Percentiles rank a stretch among this genome's conserved stretches.
phyloP scores from a whole-genome alignment of 805 yeast species.

The Wickerhamomyces tratensis region DNA sequence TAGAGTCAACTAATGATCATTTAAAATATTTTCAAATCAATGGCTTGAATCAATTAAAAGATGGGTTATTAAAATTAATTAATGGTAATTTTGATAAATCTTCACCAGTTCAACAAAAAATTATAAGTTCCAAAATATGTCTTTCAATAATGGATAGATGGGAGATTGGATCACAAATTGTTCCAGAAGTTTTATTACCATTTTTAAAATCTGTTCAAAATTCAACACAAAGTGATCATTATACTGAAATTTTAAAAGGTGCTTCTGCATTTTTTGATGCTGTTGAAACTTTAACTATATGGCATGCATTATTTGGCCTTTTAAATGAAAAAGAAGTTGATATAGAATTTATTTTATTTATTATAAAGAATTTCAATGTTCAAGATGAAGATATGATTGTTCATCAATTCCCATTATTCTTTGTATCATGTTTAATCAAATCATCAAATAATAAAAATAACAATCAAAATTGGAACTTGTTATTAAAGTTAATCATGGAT shows the following conservation, averaged over 20 bases:
- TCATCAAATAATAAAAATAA: slow-evolving; percentile 1
- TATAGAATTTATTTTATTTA: slow-evolving; percentile 44
- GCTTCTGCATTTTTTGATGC: slow-evolving; percentile 75
- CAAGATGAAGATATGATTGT: slow-evolving; percentile 81
- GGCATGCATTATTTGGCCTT: slow-evolving; percentile 50
- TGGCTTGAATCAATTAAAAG: slow-evolving; percentile 40
- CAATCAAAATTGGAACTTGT: slow-evolving; percentile 23
- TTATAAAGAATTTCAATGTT: slow-evolving; percentile 57
- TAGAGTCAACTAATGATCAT: slow-evolving; percentile 4
- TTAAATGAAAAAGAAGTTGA: slow-evolving; percentile 26
- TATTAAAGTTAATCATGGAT: slow-evolving; percentile 35
- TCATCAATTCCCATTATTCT: slow-evolving; percentile 64
- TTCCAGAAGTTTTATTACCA: slow-evolving; percentile 64
- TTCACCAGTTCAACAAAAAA: slow-evolving; percentile 21
- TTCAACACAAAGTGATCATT: slow-evolving; percentile 15
- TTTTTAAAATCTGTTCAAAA: slow-evolving; percentile 40
- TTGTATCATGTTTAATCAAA: slow-evolving; percentile 35
- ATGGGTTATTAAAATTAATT: slow-evolving; percentile 45
- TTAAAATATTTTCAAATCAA: slow-evolving; percentile 43
- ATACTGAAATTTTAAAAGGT: slow-evolving; percentile 40
- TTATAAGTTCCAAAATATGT: slow-evolving; percentile 54
- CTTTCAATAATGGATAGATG: slow-evolving; percentile 81
- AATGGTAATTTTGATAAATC: slow-evolving; percentile 17
- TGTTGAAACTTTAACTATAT: slow-evolving; percentile 71
- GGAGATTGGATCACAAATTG: slow-evolving; percentile 78